These are phyloP conservation scores for Balansia obtecta DNA, from an alignment of 2,329 filamentous ascomycete species.

Conservation along the genomic window DNA sequence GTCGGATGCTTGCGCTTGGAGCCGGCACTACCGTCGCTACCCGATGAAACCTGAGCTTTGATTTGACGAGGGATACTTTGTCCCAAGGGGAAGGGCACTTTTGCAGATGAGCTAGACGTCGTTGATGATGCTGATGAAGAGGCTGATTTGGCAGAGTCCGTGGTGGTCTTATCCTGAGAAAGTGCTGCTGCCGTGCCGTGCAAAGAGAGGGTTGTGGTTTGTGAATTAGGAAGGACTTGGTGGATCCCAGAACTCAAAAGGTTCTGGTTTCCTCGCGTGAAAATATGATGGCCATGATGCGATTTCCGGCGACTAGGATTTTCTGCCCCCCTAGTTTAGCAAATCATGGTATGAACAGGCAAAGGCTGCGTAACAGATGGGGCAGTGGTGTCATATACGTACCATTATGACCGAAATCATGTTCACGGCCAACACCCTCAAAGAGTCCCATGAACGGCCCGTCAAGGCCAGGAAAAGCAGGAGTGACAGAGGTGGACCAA, in stretches of 20 bases:
- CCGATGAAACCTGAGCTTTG: conserved; percentile 2
- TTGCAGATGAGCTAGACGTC: background rate
- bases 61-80: background rate
- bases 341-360: background rate
- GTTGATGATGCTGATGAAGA: background rate
- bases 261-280: background rate
- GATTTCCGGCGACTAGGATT: background rate
- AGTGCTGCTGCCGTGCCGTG: conserved; percentile 2
- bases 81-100: background rate
- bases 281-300: conserved; percentile 2
- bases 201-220: background rate
- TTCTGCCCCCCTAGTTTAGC: too few species aligned
- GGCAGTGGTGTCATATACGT: background rate
- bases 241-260: conserved; percentile 4
- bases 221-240: background rate
- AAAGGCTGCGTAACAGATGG: background rate
- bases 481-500: background rate
- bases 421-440: background rate
- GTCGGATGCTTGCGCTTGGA: conserved; percentile 10
- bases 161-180: conserved; percentile 2
- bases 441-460: conserved; percentile 2
- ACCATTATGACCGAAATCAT: background rate
- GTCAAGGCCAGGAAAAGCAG: background rate
- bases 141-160: background rate
- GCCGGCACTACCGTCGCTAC: conserved; percentile 5